Evolutionary conservation across 768 basidiomycete genomes (phyloP).

Genomic region (Crucibulum laeve): DNA sequence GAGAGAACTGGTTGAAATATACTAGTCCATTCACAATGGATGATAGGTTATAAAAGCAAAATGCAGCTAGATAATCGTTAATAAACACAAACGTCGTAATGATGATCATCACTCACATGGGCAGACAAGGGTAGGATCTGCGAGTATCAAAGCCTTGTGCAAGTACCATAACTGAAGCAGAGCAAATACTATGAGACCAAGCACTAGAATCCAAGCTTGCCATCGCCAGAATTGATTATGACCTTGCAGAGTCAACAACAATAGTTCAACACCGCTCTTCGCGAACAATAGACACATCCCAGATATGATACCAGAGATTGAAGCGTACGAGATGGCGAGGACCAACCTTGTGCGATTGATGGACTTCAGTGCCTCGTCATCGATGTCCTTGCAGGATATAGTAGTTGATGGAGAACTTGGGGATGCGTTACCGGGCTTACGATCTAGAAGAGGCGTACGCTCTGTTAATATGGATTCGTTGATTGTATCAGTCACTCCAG

Average conservation of each 20-base stretch:
- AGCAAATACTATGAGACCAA: slow-evolving; percentile 69
- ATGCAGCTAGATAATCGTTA: slow-evolving; percentile 59
- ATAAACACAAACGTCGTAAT: slow-evolving; percentile 8
- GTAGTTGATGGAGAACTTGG: slow-evolving; percentile 18
- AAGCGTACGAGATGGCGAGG: slow-evolving; percentile 81
- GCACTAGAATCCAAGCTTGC: slow-evolving; percentile 79
- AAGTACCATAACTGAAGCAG: slow-evolving; percentile 82
- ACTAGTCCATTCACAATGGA: slow-evolving; percentile 88
- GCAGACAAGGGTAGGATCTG: slow-evolving; percentile 83
- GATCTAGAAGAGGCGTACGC: slow-evolving; percentile 53
- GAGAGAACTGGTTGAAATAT: slow-evolving; percentile 82
- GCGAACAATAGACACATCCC: slow-evolving; percentile 93
- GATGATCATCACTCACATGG: slow-evolving; percentile 52
- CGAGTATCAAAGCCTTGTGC: slow-evolving; percentile 74
- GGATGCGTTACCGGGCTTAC: slow-evolving; percentile 27
- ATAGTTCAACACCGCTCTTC: slow-evolving; percentile 88
- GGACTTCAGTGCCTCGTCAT: slow-evolving; percentile 17
- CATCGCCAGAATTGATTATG: slow-evolving; percentile 81
- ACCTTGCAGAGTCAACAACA: slow-evolving; percentile 72
- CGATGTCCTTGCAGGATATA: slow-evolving; percentile 5
- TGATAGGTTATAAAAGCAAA: slow-evolving; percentile 93
- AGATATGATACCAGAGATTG: slow-evolving; percentile 81
- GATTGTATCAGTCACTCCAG: slow-evolving; percentile 24
- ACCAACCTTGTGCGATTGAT: slow-evolving; percentile 50
- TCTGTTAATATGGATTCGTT: slow-evolving; percentile 38